Conservation (phyloP, 495 filamentous ascomycete genomes). For the Neurospora sp. region DNA sequence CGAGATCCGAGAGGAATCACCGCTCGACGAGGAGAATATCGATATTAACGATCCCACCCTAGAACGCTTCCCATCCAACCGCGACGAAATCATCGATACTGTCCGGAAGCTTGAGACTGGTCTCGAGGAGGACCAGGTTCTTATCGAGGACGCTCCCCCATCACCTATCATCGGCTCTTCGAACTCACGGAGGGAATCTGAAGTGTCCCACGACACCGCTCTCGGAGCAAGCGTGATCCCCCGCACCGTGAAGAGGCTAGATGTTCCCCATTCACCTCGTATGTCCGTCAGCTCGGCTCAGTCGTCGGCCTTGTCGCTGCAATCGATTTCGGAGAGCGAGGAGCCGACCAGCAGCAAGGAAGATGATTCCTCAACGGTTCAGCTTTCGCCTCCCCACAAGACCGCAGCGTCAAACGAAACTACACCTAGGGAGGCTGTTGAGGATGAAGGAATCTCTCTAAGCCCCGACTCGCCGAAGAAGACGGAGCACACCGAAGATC, state of each 20-base stretch:
- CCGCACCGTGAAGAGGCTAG: constrained; percentile 7
- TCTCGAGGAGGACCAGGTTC: constrained; percentile 33
- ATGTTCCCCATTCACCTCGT: constrained; percentile 8
- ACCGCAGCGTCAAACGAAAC: neutral
- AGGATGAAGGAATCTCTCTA: neutral
- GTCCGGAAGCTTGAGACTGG: constrained; percentile 35
- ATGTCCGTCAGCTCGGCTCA: constrained; percentile 13
- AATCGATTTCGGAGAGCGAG: constrained; percentile 20
- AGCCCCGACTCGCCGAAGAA: neutral
- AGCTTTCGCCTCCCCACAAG: constrained; percentile 13
- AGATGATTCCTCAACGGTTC: constrained; percentile 5
- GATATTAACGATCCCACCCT: constrained; percentile 42
- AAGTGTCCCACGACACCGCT: constrained; percentile 8
- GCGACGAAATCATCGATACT: constrained; percentile 35
- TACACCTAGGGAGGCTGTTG: neutral
- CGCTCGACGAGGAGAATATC: constrained; percentile 14
- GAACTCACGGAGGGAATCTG: constrained; percentile 10
- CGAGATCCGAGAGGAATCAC: neutral
- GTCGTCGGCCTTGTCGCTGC: constrained; percentile 15
- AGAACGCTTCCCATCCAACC: constrained; percentile 40
- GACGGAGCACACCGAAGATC: neutral
- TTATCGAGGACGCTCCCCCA: constrained; percentile 25
- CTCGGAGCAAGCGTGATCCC: constrained; percentile 1
- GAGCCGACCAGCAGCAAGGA: constrained; percentile 8
- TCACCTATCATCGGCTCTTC: constrained; percentile 23